Evolutionary conservation across 164 flowering plant genomes (phyloP).

Genomic region (Magnolia officinalis): DNA sequence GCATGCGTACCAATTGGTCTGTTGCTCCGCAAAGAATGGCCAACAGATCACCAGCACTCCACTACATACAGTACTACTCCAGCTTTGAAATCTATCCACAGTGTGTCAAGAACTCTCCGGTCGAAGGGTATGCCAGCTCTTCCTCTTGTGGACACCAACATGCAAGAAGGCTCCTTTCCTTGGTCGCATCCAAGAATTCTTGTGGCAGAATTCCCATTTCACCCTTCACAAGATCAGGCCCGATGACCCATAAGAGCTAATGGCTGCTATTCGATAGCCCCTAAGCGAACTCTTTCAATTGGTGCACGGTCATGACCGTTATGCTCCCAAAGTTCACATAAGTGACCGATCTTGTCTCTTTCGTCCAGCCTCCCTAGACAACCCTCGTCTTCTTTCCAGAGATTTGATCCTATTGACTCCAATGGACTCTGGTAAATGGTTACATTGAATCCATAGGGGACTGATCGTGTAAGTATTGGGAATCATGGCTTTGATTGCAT

Average conservation of each 20-base stretch:
- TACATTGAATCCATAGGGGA: slow-evolving; percentile 14
- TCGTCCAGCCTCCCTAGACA: slow-evolving; percentile 33
- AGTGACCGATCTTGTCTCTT: slow-evolving; percentile 23
- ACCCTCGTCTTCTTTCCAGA: slow-evolving; percentile 9
- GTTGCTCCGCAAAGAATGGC: slow-evolving; percentile 32
- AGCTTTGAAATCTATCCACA: slow-evolving; percentile 34
- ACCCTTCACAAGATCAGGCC: slow-evolving; percentile 49
- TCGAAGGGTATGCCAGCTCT: slow-evolving; percentile 29
- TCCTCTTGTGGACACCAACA: slow-evolving; percentile 41
- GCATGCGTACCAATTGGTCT: slow-evolving; percentile 21
- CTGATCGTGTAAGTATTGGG: slow-evolving; percentile 19
- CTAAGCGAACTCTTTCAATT: slow-evolving; percentile 38
- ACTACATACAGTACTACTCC: slow-evolving; percentile 17
- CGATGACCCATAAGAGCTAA: slow-evolving; percentile 43
- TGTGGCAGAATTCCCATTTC: slow-evolving; percentile 13
- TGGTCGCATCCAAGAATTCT: slow-evolving; percentile 12
- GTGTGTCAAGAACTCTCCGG: slow-evolving; percentile 36
- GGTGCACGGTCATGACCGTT: slow-evolving; percentile 24
- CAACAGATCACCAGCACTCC: slow-evolving; percentile 33
- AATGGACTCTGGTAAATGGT: background rate
- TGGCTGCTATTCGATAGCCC: slow-evolving; percentile 36
- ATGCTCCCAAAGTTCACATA: slow-evolving; percentile 43
- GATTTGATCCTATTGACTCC: slow-evolving; percentile 1
- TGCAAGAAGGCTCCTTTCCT: slow-evolving; percentile 10
- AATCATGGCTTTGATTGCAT: slow-evolving; percentile 7